Evolutionary conservation across 257 asterid genomes (phyloP), one percentile per base, ranked within the genome.

Genomic region (Salvia rosmarinus): DNA sequence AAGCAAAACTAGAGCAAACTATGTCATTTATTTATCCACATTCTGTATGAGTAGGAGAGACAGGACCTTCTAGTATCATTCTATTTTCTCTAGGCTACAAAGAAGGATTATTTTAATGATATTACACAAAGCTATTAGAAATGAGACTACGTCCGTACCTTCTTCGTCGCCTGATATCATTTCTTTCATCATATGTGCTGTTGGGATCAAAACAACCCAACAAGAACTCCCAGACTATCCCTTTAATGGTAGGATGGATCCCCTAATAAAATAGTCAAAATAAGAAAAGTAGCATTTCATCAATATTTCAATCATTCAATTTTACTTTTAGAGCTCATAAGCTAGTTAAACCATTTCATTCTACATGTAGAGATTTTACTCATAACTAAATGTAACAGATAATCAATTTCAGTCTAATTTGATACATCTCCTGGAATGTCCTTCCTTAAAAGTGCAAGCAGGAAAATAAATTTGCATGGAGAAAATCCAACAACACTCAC

Each of bases 121-220:
- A 13, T 68, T 56, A 60, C 20, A 60, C 5, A 35, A 23, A 62
- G 17, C 56, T 54, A 14, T 58, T 47, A 46, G 32, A 40, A 68
- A 55, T 56, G 50, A 72, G 76, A 78, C 46, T 67, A 72, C 56
- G 47, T 59, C 62, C 51, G 42, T 82, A 90, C 98, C 98, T 90
- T 75, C 98, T 78, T 59, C 62, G 85, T 66, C 82, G 73, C 77
- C 94, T 85, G 67, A 90, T 68, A 51, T 81, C 89, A 60, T 84
- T 85, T 81, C 98, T 81, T 82, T 87, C 94, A 70, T 85, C 86
- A 19, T 14, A 70, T 39, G 96, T 87, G 85, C 96, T 93, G 75
- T 82, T 83, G 70, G 98, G 97, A 78, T 93, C 96, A 89, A 63
- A 93, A 83, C 97, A 89, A 51, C 98, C 98, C 85, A 93, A 79